phyloP scores from a whole-genome alignment of 306 rosid species.

The Acmispon strigosus region DNA sequence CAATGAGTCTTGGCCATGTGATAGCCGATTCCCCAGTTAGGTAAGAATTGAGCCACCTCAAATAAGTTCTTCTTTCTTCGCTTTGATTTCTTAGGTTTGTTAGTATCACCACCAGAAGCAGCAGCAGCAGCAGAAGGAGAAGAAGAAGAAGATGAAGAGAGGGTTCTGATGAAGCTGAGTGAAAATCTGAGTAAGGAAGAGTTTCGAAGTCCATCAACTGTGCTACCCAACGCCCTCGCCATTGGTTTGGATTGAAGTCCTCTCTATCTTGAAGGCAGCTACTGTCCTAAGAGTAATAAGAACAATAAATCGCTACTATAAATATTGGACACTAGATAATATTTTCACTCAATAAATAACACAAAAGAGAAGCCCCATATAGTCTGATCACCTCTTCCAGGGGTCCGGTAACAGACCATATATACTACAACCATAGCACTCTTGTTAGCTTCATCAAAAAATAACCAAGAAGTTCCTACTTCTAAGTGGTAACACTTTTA shows the following conservation, averaged over 20 bases:
- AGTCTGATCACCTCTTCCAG: too few relatives aligned
- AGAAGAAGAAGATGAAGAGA: slow-evolving; percentile 33
- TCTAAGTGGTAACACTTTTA: too few relatives aligned
- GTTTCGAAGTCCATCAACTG: slow-evolving; percentile 31
- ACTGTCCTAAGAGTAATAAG: neutral
- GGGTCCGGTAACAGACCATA: too few relatives aligned
- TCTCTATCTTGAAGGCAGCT: neutral
- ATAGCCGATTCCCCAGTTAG: slow-evolving; percentile 88
- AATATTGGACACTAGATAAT: neutral
- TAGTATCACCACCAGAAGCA: slow-evolving; percentile 24
- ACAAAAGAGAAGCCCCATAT: too few relatives aligned
- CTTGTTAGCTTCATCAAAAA: too few relatives aligned
- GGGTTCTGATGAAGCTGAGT: slow-evolving; percentile 43
- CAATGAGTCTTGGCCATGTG: slow-evolving; percentile 93
- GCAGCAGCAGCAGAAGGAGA: slow-evolving; percentile 14
- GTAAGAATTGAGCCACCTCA: slow-evolving; percentile 85
- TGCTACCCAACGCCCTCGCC: slow-evolving; percentile 46
- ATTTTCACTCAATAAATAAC: too few relatives aligned
- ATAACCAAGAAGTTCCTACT: too few relatives aligned
- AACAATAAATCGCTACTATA: neutral
- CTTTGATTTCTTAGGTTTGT: slow-evolving; percentile 50
- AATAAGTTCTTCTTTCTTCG: slow-evolving; percentile 85
- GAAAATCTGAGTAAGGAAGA: slow-evolving; percentile 35
- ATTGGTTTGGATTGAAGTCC: slow-evolving; percentile 11
- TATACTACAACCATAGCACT: too few relatives aligned